Base-by-base conservation (phyloP, 306 rosid genomes). In the Alnus rubra region DNA sequence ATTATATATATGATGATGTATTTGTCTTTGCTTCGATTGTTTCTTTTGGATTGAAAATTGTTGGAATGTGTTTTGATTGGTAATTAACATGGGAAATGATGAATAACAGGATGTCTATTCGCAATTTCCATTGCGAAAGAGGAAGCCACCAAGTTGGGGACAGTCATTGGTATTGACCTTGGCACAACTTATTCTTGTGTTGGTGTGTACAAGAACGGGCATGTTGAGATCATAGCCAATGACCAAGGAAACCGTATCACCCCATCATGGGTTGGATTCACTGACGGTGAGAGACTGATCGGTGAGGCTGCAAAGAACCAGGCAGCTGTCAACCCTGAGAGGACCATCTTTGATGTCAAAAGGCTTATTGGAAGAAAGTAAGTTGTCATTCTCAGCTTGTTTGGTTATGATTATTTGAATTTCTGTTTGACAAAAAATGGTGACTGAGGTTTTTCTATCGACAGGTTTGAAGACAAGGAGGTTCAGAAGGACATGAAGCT, bases 221-320 rank as follows among this genome's bases (percentile, higher is more conserved):
- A 93, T 80, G 99, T 96, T 69, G 99, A 96, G 78, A 96, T 96
- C 87, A 96, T 96, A 84, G 99, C 99, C 82, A 96, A 93, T 67
- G 99, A 96, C 82, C 99, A 96, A 79, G 99, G 99, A 76, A 96
- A 96, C 82, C 99, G 99, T 74, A 96, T 96, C 78, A 96, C 99
- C 80, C 99, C 99, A 8, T 96, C 99, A 1, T 96, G 99, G 98
- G 99, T 96, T 44, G 97, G 86, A 49, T 96, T 96, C 87, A 84
- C 93, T 0, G 99, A 96, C 74, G 76, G 83, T 44, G 99, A 96
- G 84, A 96, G 99, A 75, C 78, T 96, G 84, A 96, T 96, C 0
- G 99, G 99, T 54, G 99, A 96, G 93, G 99, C 99, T 81, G 99
- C 99, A 3, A 96, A 96, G 93, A 96, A 96, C 85, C 99, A 86